Base-by-base conservation (phyloP, 2,329 filamentous ascomycete species). In the Colletotrichum scovillei region DNA sequence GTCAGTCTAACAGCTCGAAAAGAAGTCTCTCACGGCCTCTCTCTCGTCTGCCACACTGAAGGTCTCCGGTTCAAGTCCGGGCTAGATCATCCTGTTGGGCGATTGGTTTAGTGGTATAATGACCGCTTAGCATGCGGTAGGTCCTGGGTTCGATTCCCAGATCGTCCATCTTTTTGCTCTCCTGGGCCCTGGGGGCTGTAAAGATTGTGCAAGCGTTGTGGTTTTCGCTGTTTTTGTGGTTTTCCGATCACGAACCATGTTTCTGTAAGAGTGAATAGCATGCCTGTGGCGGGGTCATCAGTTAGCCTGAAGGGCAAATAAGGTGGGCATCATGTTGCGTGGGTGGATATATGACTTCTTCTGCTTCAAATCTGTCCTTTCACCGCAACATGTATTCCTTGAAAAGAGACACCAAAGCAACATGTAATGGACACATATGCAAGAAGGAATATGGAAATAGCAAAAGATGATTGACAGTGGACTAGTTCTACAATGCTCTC, bases 1-100 rank as follows among this genome's bases (percentile, higher is more conserved):
- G 81, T 85, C 82, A 84, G 83, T 85, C 82, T 85, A 85, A 85
- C 83, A 80, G 4, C 6, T 12, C 8, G 12, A 9, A 14, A 6
- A 32, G 30, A 24, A 12, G 32, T 5, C 32, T 1, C 5, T 30
- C 49, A 14, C 22, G 11, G 30, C 30, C 30, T 3, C 19, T 22
- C 8, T 1, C 6, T 16, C 22, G 30, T 26, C 35, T 11, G 12
- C 30, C 63, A 65, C 71, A 66, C 71, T 73, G 71, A 73, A 73
- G 71, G 71, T 73, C 71, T 73, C 71, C 71, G 71, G 71, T 73
- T 73, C 67, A 71, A 73, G 71, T 66, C 71, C 71, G 67, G 71
- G 71, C 71, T 69, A 71, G 67, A 73, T 73, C 67, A 72, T 49
- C 3, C 6, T 1, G 5, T 5, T 56, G 24, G 62, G 49, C 49